Conservation (phyloP, 139 green algal genomes). For the Chlorella sp. region DNA sequence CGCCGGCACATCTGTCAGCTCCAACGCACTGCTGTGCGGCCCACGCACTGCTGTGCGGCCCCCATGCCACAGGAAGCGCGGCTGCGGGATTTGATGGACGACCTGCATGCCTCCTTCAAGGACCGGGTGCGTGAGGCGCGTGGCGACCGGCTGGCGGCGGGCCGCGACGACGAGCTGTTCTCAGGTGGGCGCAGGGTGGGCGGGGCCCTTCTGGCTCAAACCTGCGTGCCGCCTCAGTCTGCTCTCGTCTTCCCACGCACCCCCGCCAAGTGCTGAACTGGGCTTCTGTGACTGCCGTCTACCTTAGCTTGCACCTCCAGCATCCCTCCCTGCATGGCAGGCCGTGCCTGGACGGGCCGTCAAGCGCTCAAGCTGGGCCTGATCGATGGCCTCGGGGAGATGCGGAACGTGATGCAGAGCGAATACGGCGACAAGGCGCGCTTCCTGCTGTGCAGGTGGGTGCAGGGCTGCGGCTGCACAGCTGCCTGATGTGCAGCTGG, state of each 20-base stretch:
- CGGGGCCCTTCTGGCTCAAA: too few relatives aligned
- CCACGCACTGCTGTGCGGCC: too few relatives aligned
- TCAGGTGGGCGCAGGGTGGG: constrained; percentile 9
- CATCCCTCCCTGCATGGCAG: not conserved
- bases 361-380: constrained; percentile 56
- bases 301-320: not conserved
- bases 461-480: too few relatives aligned
- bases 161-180: constrained; percentile 47
- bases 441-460: constrained; percentile 42
- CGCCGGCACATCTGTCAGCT: too few relatives aligned
- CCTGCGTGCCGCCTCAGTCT: too few relatives aligned
- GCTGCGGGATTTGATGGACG: constrained; percentile 49
- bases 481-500: too few relatives aligned
- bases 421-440: constrained; percentile 45
- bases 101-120: constrained; percentile 54
- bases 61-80: constrained; percentile 26
- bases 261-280: too few relatives aligned
- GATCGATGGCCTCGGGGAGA: constrained; percentile 44
- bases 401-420: constrained; percentile 37
- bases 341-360: constrained; percentile 54
- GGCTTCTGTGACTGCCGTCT: not conserved
- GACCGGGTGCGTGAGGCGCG: constrained; percentile 16
- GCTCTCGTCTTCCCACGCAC: too few relatives aligned
- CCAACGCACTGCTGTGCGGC: too few relatives aligned
- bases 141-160: constrained; percentile 31